Conservation (phyloP, 1,284 basidiomycete species). For the Pseudozyma hubeiensis region DNA sequence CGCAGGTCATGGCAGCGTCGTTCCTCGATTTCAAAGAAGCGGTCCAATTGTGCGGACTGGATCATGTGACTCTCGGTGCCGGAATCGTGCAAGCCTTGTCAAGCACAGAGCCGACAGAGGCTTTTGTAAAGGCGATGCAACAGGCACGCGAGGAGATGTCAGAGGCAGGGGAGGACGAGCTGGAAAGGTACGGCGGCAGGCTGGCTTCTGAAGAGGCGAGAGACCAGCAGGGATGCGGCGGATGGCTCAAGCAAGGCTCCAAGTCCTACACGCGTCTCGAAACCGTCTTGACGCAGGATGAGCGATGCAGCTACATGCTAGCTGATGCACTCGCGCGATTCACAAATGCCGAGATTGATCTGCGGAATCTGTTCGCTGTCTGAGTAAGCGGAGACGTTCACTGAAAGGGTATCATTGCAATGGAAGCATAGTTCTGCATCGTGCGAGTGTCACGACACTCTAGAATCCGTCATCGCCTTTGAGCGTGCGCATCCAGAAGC, state of each 20-base stretch:
- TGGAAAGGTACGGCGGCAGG: slow-evolving; percentile 11
- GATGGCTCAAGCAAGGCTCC: slow-evolving; percentile 19
- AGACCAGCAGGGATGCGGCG: slow-evolving; percentile 15
- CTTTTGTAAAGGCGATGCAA: slow-evolving; percentile 1
- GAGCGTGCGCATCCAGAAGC: slow-evolving; percentile 41
- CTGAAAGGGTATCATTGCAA: slow-evolving; percentile 17
- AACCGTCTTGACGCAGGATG: slow-evolving; percentile 11
- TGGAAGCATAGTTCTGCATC: background rate
- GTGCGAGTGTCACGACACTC: background rate
- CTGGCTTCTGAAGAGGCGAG: slow-evolving; percentile 10
- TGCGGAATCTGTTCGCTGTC: slow-evolving; percentile 17
- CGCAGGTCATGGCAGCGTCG: slow-evolving; percentile 24
- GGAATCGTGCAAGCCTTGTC: slow-evolving; percentile 18
- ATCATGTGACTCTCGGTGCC: slow-evolving; percentile 27
- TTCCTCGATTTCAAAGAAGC: slow-evolving; percentile 21
- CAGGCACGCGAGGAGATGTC: slow-evolving; percentile 5
- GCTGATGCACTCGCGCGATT: slow-evolving; percentile 27
- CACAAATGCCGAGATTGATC: slow-evolving; percentile 9
- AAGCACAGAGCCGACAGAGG: slow-evolving; percentile 9
- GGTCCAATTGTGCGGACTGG: slow-evolving; percentile 20
- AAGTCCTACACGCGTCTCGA: slow-evolving; percentile 10
- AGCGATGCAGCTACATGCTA: slow-evolving; percentile 24
- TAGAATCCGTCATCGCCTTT: slow-evolving; percentile 35
- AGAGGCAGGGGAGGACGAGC: slow-evolving; percentile 11
- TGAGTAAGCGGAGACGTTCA: background rate